Evolutionary conservation across 768 basidiomycete genomes (phyloP).

Genomic region (Lentinula detonsa): DNA sequence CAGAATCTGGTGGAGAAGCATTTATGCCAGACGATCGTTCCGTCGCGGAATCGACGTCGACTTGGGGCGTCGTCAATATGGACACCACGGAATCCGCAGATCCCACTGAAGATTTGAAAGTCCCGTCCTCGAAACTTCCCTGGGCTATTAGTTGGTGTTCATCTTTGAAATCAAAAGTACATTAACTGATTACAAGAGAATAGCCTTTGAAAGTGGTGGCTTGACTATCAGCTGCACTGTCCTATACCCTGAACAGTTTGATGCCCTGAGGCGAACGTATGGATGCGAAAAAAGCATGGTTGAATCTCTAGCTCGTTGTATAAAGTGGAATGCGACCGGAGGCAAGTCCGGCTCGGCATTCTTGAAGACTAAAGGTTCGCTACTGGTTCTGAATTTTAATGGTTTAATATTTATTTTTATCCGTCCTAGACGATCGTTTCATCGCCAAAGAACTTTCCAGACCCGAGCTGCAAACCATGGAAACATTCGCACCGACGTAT

Average conservation of each 20-base stretch:
- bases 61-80: slow-evolving; percentile 89
- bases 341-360: slow-evolving; percentile 98
- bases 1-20: slow-evolving; percentile 61
- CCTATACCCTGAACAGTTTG: slow-evolving; percentile 95
- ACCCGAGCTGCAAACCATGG: slow-evolving; percentile 90
- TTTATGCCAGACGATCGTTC: slow-evolving; percentile 94
- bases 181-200: background rate
- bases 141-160: slow-evolving; percentile 70
- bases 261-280: slow-evolving; percentile 85
- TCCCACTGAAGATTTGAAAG: slow-evolving; percentile 70
- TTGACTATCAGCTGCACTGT: slow-evolving; percentile 91
- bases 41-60: slow-evolving; percentile 76
- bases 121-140: slow-evolving; percentile 72
- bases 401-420: background rate
- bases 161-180: background rate
- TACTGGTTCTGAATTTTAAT: background rate
- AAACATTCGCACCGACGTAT: slow-evolving; percentile 94
- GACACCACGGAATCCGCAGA: slow-evolving; percentile 61
- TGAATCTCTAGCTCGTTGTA: slow-evolving; percentile 87
- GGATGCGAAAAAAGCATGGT: slow-evolving; percentile 93
- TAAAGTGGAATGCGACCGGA: slow-evolving; percentile 93
- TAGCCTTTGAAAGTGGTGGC: slow-evolving; percentile 88
- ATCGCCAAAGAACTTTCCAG: slow-evolving; percentile 95
- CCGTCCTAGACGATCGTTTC: slow-evolving; percentile 82
- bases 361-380: slow-evolving; percentile 83